A percentile compares a stretch with the other conserved stretches of the same genome.
phyloP scores from a whole-genome alignment of 2,329 filamentous ascomycete species.

The Colletotrichum trifolii region DNA sequence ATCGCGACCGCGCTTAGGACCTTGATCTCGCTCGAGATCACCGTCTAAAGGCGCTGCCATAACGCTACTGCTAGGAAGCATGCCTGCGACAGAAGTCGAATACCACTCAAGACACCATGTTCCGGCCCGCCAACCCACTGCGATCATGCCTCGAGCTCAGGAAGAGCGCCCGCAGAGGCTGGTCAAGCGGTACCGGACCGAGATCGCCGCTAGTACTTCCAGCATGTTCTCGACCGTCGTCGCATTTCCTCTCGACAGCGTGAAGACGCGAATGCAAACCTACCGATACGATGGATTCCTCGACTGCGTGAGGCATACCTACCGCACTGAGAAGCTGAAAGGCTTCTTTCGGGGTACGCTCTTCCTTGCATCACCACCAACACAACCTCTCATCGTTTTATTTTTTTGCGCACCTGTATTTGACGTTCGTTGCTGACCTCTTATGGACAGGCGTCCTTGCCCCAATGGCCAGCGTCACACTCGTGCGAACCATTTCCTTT shows the following conservation, averaged over 20 bases:
- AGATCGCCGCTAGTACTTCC: constrained; percentile 81
- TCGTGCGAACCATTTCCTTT: constrained; percentile 82
- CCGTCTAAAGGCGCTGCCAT: constrained; percentile 56
- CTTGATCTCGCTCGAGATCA: constrained; percentile 62
- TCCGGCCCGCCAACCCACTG: constrained; percentile 51
- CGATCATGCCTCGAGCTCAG: constrained; percentile 54
- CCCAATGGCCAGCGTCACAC: constrained; percentile 81
- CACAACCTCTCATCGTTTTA: constrained; percentile 17
- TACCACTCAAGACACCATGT: constrained; percentile 56
- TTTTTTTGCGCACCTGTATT: too few species aligned
- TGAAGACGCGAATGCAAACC: constrained; percentile 91
- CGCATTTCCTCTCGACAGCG: constrained; percentile 88
- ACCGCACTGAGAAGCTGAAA: constrained; percentile 75
- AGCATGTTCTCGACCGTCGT: constrained; percentile 82
- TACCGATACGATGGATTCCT: constrained; percentile 81
- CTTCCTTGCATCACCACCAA: constrained; percentile 18
- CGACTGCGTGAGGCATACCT: constrained; percentile 81
- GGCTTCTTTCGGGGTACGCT: constrained; percentile 83
- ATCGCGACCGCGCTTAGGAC: constrained; percentile 72
- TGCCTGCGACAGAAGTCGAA: constrained; percentile 50
- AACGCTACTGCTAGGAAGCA: constrained; percentile 49
- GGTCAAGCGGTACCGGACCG: constrained; percentile 82
- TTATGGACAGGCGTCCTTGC: constrained; percentile 74
- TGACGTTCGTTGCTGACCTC: constrained; percentile 11
- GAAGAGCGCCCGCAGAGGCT: constrained; percentile 53